A percentile compares a stretch with the other conserved stretches of the same genome.
Evolutionary conservation across 805 yeast genomes (phyloP).

Genomic region (Saturnispora galanensis): DNA sequence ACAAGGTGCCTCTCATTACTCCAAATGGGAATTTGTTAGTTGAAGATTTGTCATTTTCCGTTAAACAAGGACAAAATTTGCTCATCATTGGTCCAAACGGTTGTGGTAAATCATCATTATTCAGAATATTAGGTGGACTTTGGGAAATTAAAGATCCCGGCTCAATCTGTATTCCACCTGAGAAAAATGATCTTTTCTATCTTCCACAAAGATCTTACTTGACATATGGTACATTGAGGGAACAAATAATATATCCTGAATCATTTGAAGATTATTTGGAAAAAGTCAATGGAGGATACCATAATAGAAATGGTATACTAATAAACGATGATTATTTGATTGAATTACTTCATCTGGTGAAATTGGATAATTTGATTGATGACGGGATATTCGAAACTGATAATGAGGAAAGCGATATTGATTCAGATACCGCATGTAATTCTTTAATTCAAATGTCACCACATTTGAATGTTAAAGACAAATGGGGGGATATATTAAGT

Average conservation of each 20-base stretch:
- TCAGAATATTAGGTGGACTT: conserved; percentile 82
- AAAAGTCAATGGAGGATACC: conserved; percentile 26
- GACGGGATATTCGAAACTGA: conserved; percentile 18
- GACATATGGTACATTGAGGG: conserved; percentile 69
- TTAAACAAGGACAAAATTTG: conserved; percentile 74
- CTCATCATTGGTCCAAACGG: conserved; percentile 95
- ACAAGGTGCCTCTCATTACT: conserved; percentile 70
- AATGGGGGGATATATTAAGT: conserved; percentile 84
- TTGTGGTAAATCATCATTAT: conserved; percentile 87
- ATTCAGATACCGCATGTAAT: conserved; percentile 4
- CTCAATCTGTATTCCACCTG: conserved; percentile 50
- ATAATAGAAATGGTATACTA: conserved; percentile 10
- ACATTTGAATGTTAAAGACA: conserved; percentile 59
- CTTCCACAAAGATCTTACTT: conserved; percentile 89
- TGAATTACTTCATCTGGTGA: conserved; percentile 45
- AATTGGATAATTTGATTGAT: conserved; percentile 47
- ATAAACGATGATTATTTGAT: conserved; percentile 41
- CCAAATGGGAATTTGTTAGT: conserved; percentile 75
- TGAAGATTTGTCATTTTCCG: conserved; percentile 54
- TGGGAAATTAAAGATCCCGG: conserved; percentile 71
- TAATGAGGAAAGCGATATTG: conserved; percentile 14
- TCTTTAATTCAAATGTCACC: conserved; percentile 17
- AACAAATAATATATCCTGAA: conserved; percentile 85
- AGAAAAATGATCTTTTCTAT: conserved; percentile 65
- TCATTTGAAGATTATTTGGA: conserved; percentile 44